Percentiles rank a stretch among this genome's conserved stretches.
These are phyloP conservation scores for Oidiodendron maius DNA, from an alignment of 495 filamentous ascomycete genomes.

Conservation along the genomic window DNA sequence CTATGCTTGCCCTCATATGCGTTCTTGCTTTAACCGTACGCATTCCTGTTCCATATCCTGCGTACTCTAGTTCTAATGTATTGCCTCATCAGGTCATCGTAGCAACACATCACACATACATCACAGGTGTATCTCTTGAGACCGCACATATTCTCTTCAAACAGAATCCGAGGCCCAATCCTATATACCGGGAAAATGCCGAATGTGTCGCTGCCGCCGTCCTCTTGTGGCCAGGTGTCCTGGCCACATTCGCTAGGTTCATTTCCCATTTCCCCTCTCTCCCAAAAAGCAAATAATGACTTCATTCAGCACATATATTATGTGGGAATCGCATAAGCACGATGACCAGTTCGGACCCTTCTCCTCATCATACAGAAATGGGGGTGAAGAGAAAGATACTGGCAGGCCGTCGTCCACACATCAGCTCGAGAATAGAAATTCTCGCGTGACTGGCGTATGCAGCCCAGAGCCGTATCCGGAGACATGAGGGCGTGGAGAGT, in stretches of 20 bases:
- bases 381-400: constrained; percentile 11
- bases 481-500: too few species aligned
- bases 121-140: constrained; percentile 28
- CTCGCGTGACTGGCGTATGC: too few species aligned
- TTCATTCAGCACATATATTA: constrained; percentile 22
- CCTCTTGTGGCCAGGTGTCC: constrained; percentile 10
- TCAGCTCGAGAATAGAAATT: too few species aligned
- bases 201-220: constrained; percentile 19
- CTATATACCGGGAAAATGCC: constrained; percentile 18
- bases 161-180: constrained; percentile 26
- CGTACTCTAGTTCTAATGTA: neutral
- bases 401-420: too few species aligned
- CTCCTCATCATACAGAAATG: constrained; percentile 6
- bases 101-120: constrained; percentile 27
- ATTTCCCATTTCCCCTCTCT: constrained; percentile 19
- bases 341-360: constrained; percentile 25
- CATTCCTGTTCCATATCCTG: neutral
- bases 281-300: constrained; percentile 2
- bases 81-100: constrained; percentile 29
- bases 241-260: constrained; percentile 29
- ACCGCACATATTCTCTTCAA: constrained; percentile 20
- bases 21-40: constrained; percentile 36
- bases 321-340: constrained; percentile 25
- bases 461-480: too few species aligned
- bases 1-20: constrained; percentile 32